Conservation (phyloP, 164 flowering plant genomes). For the Protea cynaroides region DNA sequence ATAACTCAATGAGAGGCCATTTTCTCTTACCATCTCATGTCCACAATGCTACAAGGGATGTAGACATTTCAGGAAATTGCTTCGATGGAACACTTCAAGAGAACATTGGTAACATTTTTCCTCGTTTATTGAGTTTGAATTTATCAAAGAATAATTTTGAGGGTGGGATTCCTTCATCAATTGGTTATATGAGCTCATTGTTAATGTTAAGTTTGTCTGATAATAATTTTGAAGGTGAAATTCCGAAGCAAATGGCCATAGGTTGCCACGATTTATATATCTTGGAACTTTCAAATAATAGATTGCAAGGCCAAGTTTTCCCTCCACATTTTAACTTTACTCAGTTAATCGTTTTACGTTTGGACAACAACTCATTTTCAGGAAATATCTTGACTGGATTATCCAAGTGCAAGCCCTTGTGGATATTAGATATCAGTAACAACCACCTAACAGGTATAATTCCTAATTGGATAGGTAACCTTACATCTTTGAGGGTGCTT, state of each 20-base stretch:
- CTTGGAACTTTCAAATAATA: too few species aligned
- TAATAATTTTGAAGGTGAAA: conserved; percentile 1
- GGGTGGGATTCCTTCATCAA: neutral
- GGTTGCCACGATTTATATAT: neutral
- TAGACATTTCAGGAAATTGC: neutral
- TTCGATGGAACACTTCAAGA: neutral
- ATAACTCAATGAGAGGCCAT: neutral
- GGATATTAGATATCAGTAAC: neutral
- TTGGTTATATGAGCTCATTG: neutral
- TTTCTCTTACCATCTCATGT: neutral
- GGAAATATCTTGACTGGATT: neutral
- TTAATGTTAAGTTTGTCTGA: neutral
- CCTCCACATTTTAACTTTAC: too few species aligned
- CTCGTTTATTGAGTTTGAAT: neutral
- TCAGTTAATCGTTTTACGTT: too few species aligned
- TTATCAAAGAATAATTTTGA: neutral
- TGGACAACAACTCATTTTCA: too few species aligned
- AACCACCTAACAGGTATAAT: neutral
- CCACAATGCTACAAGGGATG: too few species aligned
- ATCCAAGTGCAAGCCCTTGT: neutral
- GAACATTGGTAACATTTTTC: neutral
- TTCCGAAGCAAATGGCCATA: neutral
- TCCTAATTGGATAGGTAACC: neutral
- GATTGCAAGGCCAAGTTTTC: too few species aligned
- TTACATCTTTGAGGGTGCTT: neutral